phyloP scores from a whole-genome alignment of 1,284 basidiomycete species.

The Fomitopsis pinicola region DNA sequence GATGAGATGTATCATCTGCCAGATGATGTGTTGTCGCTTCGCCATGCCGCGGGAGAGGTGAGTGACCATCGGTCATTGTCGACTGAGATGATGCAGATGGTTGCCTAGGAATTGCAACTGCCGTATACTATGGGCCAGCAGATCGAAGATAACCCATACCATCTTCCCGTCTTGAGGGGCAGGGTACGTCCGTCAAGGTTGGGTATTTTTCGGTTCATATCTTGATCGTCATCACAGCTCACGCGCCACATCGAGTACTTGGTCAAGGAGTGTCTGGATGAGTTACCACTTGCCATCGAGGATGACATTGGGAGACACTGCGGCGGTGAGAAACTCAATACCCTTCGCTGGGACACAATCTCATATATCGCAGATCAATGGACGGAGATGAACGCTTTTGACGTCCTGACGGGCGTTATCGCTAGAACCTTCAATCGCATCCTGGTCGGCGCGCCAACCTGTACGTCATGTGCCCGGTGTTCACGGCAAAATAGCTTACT shows the following conservation, averaged over 20 bases:
- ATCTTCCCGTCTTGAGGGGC: conserved; percentile 7
- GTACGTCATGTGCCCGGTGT: not conserved
- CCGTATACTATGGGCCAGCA: conserved; percentile 11
- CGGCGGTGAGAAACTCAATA: not conserved
- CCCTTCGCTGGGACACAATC: not conserved
- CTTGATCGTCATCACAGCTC: not conserved
- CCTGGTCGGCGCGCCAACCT: conserved; percentile 12
- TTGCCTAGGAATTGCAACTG: conserved; percentile 7
- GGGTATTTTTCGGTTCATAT: not conserved
- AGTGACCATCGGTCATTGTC: not conserved
- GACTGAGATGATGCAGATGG: not conserved
- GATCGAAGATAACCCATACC: conserved; percentile 11
- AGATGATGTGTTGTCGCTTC: conserved; percentile 8
- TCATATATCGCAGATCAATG: conserved; percentile 7
- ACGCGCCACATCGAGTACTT: conserved; percentile 10
- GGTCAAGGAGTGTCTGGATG: conserved; percentile 7
- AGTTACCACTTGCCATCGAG: conserved; percentile 5
- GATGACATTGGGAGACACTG: conserved; percentile 2
- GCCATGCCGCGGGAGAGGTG: conserved; percentile 8
- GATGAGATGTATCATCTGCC: conserved; percentile 9
- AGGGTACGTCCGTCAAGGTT: not conserved
- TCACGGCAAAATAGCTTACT: not conserved
- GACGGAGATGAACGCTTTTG: conserved; percentile 9
- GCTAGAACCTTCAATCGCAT: conserved; percentile 12
- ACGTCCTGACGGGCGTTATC: conserved; percentile 6